Evolutionary conservation across 768 basidiomycete species (phyloP).

Genomic region (Panus rudis): DNA sequence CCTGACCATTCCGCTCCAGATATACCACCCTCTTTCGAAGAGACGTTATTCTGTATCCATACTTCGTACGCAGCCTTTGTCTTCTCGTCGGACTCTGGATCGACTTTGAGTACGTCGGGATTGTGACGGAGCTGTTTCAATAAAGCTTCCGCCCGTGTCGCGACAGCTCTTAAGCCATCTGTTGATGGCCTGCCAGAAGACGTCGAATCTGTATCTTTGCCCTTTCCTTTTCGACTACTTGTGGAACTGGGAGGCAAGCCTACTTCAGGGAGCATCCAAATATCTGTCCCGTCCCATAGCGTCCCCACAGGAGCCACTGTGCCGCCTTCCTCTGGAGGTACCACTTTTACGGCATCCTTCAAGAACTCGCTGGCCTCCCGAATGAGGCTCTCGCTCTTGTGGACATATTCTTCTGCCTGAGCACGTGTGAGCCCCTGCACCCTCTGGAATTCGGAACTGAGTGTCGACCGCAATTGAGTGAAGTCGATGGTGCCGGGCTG

Average conservation of each 20-base stretch:
- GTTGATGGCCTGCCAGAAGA: conserved; percentile 24
- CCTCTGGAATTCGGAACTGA: conserved; percentile 60
- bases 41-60: conserved; percentile 51
- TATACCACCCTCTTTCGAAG: conserved; percentile 48
- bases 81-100: conserved; percentile 62
- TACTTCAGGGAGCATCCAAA: conserved; percentile 66
- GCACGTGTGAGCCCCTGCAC: conserved; percentile 70
- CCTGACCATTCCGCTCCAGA: conserved; percentile 50
- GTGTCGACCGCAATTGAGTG: conserved; percentile 54
- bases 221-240: conserved; percentile 24
- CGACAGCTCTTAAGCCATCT: conserved; percentile 47
- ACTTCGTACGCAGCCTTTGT: conserved; percentile 45
- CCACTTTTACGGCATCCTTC: conserved; percentile 83
- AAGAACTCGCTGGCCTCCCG: conserved; percentile 44
- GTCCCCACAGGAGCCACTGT: conserved; percentile 30
- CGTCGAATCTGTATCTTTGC: conserved; percentile 29
- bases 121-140: conserved; percentile 68
- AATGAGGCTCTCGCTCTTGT: conserved; percentile 67
- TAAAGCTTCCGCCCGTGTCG: conserved; percentile 72
- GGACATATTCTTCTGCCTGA: conserved; percentile 80
- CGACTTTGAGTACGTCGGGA: conserved; percentile 65
- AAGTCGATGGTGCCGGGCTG: conserved; percentile 52
- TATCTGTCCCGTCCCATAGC: conserved; percentile 81
- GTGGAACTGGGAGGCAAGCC: conserved; percentile 13
- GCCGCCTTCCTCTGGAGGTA: conserved; percentile 65